Percentiles rank a stretch among this genome's conserved stretches.
Evolutionary conservation across 2,329 filamentous ascomycete genomes (phyloP).

Genomic region (Phoma sp.): DNA sequence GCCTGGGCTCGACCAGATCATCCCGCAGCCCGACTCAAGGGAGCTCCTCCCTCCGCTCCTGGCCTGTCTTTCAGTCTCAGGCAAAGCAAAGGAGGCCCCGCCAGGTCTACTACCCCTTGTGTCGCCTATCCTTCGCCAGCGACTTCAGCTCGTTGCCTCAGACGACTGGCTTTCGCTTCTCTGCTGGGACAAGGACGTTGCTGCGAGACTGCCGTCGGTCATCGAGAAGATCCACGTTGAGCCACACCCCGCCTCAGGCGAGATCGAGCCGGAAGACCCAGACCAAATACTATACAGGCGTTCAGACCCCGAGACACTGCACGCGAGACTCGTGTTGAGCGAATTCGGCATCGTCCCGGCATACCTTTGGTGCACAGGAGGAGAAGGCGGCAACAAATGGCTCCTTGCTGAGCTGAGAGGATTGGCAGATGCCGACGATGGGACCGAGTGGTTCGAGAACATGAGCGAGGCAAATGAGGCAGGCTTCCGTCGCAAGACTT

Average conservation of each 20-base stretch:
- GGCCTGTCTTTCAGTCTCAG: slow-evolving; percentile 67
- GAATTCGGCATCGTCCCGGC: slow-evolving; percentile 69
- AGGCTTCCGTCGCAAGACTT: slow-evolving; percentile 39
- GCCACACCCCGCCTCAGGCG: slow-evolving; percentile 80
- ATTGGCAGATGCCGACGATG: slow-evolving; percentile 62
- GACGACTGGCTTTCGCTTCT: slow-evolving; percentile 74
- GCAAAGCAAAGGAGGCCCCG: slow-evolving; percentile 63
- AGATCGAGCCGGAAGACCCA: slow-evolving; percentile 76
- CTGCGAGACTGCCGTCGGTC: slow-evolving; percentile 64
- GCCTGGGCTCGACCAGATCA: slow-evolving; percentile 58
- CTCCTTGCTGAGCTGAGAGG: slow-evolving; percentile 72
- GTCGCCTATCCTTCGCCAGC: slow-evolving; percentile 68
- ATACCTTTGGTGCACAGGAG: slow-evolving; percentile 72
- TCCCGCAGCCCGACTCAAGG: slow-evolving; percentile 61
- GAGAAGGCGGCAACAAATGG: slow-evolving; percentile 71
- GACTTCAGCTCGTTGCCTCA: slow-evolving; percentile 67
- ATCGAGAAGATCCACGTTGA: slow-evolving; percentile 70
- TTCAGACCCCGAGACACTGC: slow-evolving; percentile 77
- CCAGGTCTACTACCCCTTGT: slow-evolving; percentile 66
- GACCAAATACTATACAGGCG: slow-evolving; percentile 67
- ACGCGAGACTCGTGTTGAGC: slow-evolving; percentile 67
- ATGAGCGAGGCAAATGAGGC: slow-evolving; percentile 67
- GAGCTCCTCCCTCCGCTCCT: slow-evolving; percentile 66
- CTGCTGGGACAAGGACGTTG: slow-evolving; percentile 68
- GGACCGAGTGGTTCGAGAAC: slow-evolving; percentile 62